These are phyloP conservation scores for Thraustochytrium sp. DNA, from an alignment of 352 stramenopile species.

Conservation along the genomic window DNA sequence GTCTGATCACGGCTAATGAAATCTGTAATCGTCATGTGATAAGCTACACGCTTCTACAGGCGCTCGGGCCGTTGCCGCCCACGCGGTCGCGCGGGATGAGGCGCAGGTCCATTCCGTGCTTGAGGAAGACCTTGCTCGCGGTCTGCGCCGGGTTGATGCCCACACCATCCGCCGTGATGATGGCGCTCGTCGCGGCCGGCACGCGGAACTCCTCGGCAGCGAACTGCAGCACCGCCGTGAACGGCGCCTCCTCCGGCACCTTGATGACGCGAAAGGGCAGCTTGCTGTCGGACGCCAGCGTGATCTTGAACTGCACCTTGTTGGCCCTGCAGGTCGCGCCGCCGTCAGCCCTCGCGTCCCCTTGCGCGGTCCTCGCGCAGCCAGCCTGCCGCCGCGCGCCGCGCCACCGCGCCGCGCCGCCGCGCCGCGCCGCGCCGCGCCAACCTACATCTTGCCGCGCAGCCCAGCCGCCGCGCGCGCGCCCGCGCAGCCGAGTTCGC, in stretches of 20 bases:
- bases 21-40: neutral
- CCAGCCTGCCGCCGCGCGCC: no score
- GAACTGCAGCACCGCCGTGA: constrained; percentile 74
- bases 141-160: constrained; percentile 75
- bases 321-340: no score
- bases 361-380: no score
- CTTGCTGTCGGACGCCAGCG: constrained; percentile 73
- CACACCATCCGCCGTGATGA: constrained; percentile 74
- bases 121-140: constrained; percentile 70
- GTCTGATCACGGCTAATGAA: neutral
- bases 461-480: no score
- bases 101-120: constrained; percentile 70
- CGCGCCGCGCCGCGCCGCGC: no score
- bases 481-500: no score
- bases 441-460: no score
- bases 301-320: constrained; percentile 78
- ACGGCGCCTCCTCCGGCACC: constrained; percentile 69
- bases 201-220: constrained; percentile 75
- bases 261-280: constrained; percentile 73
- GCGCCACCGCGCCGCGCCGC: no score
- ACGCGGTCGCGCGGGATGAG: constrained; percentile 73
- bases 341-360: no score
- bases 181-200: constrained; percentile 67
- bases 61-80: constrained; percentile 42
- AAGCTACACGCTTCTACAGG: neutral